Conservation (phyloP, 495 filamentous ascomycete genomes). For the Filosporella fistucella region DNA sequence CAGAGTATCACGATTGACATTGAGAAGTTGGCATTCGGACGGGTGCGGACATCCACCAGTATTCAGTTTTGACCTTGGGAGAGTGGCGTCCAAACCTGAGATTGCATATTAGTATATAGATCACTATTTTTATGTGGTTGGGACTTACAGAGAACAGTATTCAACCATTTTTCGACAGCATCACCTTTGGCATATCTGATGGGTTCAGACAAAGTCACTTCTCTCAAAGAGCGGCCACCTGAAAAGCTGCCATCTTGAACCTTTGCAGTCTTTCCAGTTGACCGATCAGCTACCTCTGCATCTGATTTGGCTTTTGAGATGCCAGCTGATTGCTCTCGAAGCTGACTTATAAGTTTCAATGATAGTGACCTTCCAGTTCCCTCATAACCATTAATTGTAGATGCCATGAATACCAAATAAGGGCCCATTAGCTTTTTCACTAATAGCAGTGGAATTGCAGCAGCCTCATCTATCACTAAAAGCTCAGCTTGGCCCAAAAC, state of each 20-base stretch:
- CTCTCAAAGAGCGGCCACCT: constrained; percentile 76
- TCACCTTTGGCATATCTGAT: constrained; percentile 94
- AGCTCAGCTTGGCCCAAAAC: constrained; percentile 94
- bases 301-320: constrained; percentile 47
- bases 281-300: constrained; percentile 66
- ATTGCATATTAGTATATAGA: no score
- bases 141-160: constrained; percentile 90
- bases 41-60: constrained; percentile 85
- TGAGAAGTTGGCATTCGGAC: constrained; percentile 80
- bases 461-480: constrained; percentile 95
- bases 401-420: constrained; percentile 99
- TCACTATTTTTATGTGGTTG: no score
- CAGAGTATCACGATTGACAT: constrained; percentile 93
- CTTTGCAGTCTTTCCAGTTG: constrained; percentile 63
- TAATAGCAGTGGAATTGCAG: constrained; percentile 89
- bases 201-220: constrained; percentile 88
- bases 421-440: constrained; percentile 94
- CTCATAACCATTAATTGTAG: constrained; percentile 98
- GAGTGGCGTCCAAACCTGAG: constrained; percentile 84
- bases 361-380: constrained; percentile 94
- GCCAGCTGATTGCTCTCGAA: constrained; percentile 84
- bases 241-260: constrained; percentile 49
- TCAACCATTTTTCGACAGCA: constrained; percentile 92
- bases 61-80: constrained; percentile 68
- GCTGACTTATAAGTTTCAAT: constrained; percentile 93